Percentiles rank a stretch among this genome's conserved stretches.
phyloP scores from a whole-genome alignment of 257 asterid genomes.

The Scutellaria baicalensis region DNA sequence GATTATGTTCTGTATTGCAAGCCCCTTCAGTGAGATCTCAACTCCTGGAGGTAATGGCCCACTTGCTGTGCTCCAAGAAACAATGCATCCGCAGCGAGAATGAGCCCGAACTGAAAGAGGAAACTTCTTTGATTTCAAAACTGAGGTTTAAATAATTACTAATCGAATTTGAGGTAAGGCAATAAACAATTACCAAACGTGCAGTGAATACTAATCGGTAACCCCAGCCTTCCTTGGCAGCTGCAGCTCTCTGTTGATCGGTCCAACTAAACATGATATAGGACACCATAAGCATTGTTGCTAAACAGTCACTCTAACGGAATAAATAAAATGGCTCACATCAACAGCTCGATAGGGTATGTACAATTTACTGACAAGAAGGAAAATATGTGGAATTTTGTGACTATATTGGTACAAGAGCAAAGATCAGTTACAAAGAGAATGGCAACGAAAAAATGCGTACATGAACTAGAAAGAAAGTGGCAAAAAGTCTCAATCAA shows the following conservation, averaged over 20 bases:
- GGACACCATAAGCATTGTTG: background rate
- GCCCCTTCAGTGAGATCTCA: background rate
- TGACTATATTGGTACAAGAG: background rate
- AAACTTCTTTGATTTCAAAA: background rate
- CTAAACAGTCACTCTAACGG: background rate
- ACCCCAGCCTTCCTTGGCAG: constrained; percentile 93
- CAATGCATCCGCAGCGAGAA: background rate
- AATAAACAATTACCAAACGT: constrained; percentile 57
- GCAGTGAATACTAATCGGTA: constrained; percentile 74
- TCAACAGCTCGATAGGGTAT: too few relatives aligned
- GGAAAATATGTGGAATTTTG: background rate
- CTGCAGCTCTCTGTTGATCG: constrained; percentile 87
- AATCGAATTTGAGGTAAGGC: background rate
- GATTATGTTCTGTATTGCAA: too few relatives aligned
- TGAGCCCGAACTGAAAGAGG: background rate
- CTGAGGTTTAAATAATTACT: background rate
- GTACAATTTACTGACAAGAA: background rate
- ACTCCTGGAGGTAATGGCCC: background rate
- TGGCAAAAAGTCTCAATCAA: background rate
- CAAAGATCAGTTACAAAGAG: background rate
- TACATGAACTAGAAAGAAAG: background rate
- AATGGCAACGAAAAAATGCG: too few relatives aligned
- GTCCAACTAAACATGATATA: constrained; percentile 63
- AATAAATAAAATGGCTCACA: background rate
- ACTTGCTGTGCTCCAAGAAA: background rate